Evolutionary conservation across 768 basidiomycete species (phyloP).

Genomic region (Psilocybe azurescens): DNA sequence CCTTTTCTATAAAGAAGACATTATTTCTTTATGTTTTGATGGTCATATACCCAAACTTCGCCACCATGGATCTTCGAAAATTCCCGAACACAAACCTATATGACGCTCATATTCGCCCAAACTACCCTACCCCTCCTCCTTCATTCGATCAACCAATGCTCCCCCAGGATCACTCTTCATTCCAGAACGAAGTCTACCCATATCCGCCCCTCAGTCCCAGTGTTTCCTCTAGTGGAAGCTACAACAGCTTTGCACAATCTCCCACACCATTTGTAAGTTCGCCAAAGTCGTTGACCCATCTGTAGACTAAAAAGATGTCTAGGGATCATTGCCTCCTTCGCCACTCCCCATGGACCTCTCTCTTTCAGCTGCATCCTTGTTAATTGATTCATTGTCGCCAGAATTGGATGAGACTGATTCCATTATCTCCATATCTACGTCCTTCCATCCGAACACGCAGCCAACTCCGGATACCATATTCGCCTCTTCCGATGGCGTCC

Average conservation of each 20-base stretch:
- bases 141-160: conserved; percentile 1
- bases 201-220: conserved; percentile 3
- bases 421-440: conserved; percentile 30
- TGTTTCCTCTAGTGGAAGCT: background rate
- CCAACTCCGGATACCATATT: conserved; percentile 38
- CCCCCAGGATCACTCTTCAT: background rate
- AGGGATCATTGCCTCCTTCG: conserved; percentile 5
- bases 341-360: background rate
- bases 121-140: conserved; percentile 7
- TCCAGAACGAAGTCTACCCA: background rate
- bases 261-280: background rate
- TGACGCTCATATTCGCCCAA: background rate
- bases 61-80: conserved; percentile 1
- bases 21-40: background rate
- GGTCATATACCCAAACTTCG: background rate
- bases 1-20: background rate
- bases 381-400: background rate
- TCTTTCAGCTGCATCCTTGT: background rate
- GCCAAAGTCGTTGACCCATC: background rate
- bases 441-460: conserved; percentile 29
- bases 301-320: background rate
- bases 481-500: conserved; percentile 61
- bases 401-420: background rate
- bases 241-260: background rate
- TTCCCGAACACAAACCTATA: background rate